Conservation (phyloP, 2,329 filamentous ascomycete species). For the Parafenestella ontariensis region DNA sequence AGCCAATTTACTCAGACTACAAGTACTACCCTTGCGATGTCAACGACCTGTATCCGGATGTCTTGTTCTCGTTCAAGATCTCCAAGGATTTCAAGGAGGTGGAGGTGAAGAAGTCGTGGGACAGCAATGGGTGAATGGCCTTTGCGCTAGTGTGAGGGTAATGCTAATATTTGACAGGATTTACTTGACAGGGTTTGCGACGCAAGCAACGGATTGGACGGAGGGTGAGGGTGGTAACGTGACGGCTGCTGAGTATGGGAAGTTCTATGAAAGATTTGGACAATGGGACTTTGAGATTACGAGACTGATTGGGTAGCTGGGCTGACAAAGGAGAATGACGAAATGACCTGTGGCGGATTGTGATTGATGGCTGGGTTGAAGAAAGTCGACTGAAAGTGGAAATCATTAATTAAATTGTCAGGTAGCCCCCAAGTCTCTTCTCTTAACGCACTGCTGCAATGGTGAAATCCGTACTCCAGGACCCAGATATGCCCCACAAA, state of each 20-base stretch:
- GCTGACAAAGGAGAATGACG: background rate
- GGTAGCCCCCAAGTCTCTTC: conserved; percentile 38
- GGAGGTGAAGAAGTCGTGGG: background rate
- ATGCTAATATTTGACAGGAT: background rate
- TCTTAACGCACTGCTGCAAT: conserved; percentile 28
- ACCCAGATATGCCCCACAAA: conserved; percentile 28
- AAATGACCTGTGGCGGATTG: background rate
- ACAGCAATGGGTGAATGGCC: background rate
- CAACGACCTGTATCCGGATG: background rate
- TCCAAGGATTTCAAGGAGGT: background rate
- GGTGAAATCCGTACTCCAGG: conserved; percentile 35
- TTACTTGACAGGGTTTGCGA: background rate
- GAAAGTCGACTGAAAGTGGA: background rate
- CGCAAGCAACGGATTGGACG: conserved; percentile 17
- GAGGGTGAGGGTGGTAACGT: conserved; percentile 12
- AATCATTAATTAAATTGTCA: conserved; percentile 42
- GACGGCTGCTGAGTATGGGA: conserved; percentile 12
- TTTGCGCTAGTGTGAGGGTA: background rate
- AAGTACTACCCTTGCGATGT: background rate
- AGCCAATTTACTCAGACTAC: background rate
- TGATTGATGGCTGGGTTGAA: background rate
- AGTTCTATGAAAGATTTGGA: conserved; percentile 1
- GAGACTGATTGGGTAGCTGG: conserved; percentile 1
- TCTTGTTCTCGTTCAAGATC: background rate
- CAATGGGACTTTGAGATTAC: conserved; percentile 12